Evolutionary conservation across 495 filamentous ascomycete genomes (phyloP).

Genomic region (Podospora didyma): DNA sequence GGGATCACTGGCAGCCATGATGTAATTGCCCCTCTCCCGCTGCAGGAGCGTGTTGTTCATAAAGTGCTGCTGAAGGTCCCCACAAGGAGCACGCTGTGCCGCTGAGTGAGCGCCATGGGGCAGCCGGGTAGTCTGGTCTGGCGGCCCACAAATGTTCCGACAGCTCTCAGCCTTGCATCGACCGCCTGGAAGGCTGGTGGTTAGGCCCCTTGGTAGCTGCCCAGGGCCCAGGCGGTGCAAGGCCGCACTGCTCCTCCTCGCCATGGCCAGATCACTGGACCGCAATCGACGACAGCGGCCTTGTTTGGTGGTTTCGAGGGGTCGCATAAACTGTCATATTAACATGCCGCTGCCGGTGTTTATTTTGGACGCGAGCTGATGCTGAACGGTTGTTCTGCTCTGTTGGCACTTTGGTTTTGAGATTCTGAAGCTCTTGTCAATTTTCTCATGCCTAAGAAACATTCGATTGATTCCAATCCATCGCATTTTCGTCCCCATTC

Average conservation of each 20-base stretch:
- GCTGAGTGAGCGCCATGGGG: no score
- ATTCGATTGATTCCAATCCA: no score
- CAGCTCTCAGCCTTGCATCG: background rate
- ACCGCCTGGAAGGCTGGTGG: background rate
- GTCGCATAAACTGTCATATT: slow-evolving; percentile 26
- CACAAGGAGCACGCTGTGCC: background rate
- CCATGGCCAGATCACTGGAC: slow-evolving; percentile 4
- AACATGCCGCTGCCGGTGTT: slow-evolving; percentile 9
- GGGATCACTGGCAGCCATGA: slow-evolving; percentile 10
- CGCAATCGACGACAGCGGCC: background rate
- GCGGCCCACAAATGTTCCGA: background rate
- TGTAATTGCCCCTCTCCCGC: slow-evolving; percentile 17
- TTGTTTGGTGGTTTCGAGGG: background rate
- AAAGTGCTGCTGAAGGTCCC: background rate
- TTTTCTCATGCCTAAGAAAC: no score
- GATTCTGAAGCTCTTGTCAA: no score
- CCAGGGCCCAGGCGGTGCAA: background rate
- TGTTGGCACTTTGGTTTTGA: background rate
- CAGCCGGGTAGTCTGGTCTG: no score
- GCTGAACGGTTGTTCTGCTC: background rate
- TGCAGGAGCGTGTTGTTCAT: background rate
- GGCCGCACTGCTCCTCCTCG: background rate
- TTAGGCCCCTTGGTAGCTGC: no score
- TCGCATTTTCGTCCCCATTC: no score
- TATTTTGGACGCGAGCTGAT: slow-evolving; percentile 15